These are phyloP conservation scores for Triangularia setosa DNA, from an alignment of 2,329 filamentous ascomycete genomes.

Conservation along the genomic window DNA sequence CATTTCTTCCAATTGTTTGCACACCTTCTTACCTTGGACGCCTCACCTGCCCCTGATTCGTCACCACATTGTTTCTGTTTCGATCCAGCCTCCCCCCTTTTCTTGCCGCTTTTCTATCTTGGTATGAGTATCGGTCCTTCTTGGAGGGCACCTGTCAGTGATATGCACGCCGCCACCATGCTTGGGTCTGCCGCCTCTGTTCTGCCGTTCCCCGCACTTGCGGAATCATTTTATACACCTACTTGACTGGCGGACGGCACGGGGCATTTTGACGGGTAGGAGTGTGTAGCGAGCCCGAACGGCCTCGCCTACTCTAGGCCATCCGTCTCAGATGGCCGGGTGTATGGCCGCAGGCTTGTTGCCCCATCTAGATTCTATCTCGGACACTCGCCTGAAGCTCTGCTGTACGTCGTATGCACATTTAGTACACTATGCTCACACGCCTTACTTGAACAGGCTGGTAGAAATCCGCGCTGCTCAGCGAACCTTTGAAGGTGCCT, in stretches of 20 bases:
- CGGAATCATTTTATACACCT: not conserved
- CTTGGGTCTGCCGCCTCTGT: not conserved
- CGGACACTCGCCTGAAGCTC: not conserved
- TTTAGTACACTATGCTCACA: not conserved
- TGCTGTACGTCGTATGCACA: not conserved
- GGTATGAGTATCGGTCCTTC: not conserved
- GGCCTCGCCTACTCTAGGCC: not conserved
- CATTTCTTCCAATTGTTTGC: not conserved
- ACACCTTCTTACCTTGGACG: not conserved
- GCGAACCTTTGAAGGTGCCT: conserved; percentile 94
- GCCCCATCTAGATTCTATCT: not conserved
- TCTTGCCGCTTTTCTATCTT: not conserved
- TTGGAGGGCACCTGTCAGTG: not conserved
- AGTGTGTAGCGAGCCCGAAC: not conserved
- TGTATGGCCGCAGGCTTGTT: not conserved
- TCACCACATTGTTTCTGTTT: not conserved
- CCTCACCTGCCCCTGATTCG: not conserved
- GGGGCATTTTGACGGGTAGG: not conserved
- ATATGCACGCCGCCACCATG: not conserved
- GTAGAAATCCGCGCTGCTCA: conserved; percentile 94
- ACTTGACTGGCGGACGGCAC: not conserved
- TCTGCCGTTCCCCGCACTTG: not conserved
- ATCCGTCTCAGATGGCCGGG: not conserved
- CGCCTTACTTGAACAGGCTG: conserved; percentile 46
- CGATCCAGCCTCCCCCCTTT: not conserved